phyloP scores from a whole-genome alignment of 805 yeast genomes.

The Debaryomyces castellii region DNA sequence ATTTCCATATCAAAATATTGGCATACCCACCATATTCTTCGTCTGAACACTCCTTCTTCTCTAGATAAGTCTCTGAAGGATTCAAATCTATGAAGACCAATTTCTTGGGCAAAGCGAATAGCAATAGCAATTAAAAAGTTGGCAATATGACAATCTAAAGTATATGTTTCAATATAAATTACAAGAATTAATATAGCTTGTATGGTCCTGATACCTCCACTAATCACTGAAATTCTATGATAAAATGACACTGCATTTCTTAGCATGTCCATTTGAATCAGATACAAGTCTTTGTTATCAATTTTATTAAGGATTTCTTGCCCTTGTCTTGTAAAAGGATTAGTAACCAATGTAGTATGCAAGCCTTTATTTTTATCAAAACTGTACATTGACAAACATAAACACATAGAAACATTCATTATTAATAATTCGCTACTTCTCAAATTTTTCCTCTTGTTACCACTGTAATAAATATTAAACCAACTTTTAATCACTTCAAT shows the following conservation, averaged over 20 bases:
- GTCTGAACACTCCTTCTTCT: constrained; percentile 22
- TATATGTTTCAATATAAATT: constrained; percentile 31
- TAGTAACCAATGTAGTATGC: neutral
- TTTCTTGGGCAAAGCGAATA: constrained; percentile 39
- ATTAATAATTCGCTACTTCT: constrained; percentile 31
- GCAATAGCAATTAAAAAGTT: constrained; percentile 32
- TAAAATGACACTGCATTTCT: constrained; percentile 48
- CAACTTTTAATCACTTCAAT: constrained; percentile 14
- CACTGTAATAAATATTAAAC: constrained; percentile 23
- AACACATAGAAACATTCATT: constrained; percentile 22
- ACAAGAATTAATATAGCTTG: constrained; percentile 53
- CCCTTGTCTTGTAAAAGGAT: neutral
- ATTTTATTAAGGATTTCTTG: neutral
- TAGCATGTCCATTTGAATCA: constrained; percentile 19
- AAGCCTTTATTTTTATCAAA: neutral
- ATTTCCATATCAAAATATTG: constrained; percentile 37
- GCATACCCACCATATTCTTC: constrained; percentile 38
- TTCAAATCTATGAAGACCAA: constrained; percentile 41
- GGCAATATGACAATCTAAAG: constrained; percentile 29
- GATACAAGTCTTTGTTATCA: constrained; percentile 13
- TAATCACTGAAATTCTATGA: constrained; percentile 46
- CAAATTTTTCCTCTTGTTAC: constrained; percentile 12
- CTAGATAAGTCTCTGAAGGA: constrained; percentile 18
- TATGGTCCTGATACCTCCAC: constrained; percentile 52
- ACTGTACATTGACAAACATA: constrained; percentile 3